These are phyloP conservation scores for Postia placenta DNA, from an alignment of 768 basidiomycete species.

Conservation along the genomic window DNA sequence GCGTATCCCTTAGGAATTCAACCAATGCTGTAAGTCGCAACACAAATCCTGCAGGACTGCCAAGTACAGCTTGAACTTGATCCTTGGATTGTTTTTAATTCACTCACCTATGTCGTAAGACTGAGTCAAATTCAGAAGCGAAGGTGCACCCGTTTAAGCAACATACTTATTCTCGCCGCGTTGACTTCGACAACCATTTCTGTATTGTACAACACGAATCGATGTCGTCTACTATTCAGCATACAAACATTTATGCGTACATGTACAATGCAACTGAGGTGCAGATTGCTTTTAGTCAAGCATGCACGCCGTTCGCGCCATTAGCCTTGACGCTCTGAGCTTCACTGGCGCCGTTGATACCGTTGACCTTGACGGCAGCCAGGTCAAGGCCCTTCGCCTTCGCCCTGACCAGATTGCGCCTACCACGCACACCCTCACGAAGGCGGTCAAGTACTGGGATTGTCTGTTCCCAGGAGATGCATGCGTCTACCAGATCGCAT, in stretches of 20 bases:
- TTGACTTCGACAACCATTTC: too few species aligned
- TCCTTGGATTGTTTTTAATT: too few species aligned
- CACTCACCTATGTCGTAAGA: too few species aligned
- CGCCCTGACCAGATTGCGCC: slow-evolving; percentile 45
- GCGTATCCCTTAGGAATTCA: too few species aligned
- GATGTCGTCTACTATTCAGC: neutral
- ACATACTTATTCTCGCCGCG: too few species aligned
- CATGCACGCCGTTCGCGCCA: neutral
- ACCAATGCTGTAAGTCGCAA: too few species aligned
- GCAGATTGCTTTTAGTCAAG: neutral
- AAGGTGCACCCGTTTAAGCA: too few species aligned
- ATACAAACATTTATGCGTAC: neutral
- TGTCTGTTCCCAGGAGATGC: slow-evolving; percentile 84
- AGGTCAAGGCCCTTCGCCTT: slow-evolving; percentile 19
- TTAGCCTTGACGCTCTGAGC: neutral
- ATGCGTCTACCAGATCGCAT: slow-evolving; percentile 19
- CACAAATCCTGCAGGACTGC: too few species aligned
- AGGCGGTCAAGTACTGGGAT: slow-evolving; percentile 76
- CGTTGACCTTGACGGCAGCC: slow-evolving; percentile 12
- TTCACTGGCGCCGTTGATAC: slow-evolving; percentile 12
- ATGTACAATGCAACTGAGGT: neutral
- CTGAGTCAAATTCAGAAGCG: too few species aligned
- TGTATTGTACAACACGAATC: neutral
- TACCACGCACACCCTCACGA: slow-evolving; percentile 80
- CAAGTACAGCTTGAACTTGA: too few species aligned